phyloP scores from a whole-genome alignment of 768 basidiomycete genomes.

The Dacryopinax spathularia region DNA sequence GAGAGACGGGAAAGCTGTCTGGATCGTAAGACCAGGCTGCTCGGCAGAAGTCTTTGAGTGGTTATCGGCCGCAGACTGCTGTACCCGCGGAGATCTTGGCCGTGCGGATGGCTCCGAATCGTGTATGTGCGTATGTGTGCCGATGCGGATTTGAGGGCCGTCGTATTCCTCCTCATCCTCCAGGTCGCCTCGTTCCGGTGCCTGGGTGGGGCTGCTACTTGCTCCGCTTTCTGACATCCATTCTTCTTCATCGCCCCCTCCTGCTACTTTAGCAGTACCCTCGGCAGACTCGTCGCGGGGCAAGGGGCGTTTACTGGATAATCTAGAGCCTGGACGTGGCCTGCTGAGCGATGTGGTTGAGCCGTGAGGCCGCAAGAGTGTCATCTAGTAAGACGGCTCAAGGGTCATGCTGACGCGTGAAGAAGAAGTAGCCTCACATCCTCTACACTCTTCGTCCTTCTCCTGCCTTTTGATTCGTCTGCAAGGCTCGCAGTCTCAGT shows the following conservation, averaged over 20 bases:
- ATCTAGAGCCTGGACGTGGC: neutral
- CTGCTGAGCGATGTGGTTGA: neutral
- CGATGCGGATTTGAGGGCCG: neutral
- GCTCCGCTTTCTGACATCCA: neutral
- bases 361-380: neutral
- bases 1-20: neutral
- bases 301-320: neutral
- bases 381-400: neutral
- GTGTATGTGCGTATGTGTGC: neutral
- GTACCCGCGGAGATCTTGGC: neutral
- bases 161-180: neutral
- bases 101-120: neutral
- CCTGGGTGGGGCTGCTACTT: neutral
- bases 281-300: neutral
- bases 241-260: neutral
- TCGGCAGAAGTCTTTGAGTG: neutral
- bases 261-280: neutral
- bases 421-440: neutral
- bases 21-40: neutral
- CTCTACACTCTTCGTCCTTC: neutral
- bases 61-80: neutral
- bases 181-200: neutral
- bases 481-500: neutral
- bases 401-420: neutral
- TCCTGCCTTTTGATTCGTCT: neutral